phyloP scores from a whole-genome alignment of 768 basidiomycete genomes.

The Agrocybe praecox region DNA sequence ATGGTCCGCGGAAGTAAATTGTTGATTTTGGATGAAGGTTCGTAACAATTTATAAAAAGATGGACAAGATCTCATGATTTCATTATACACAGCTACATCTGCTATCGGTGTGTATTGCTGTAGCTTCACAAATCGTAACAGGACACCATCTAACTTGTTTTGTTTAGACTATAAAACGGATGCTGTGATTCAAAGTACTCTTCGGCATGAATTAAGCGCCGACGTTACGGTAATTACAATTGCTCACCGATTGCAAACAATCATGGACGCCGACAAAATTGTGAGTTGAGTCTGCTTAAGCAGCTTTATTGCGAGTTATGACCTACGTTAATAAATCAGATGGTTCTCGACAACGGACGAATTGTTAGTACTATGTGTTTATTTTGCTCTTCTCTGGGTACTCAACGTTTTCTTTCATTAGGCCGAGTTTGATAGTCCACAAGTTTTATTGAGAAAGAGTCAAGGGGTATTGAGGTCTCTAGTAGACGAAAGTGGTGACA shows the following conservation, averaged over 20 bases:
- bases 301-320: not conserved
- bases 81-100: constrained; percentile 46
- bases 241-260: constrained; percentile 70
- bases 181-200: constrained; percentile 67
- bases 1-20: constrained; percentile 60
- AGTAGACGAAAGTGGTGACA: constrained; percentile 19
- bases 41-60: constrained; percentile 21
- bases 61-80: no score
- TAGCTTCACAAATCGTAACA: no score
- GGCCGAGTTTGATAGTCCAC: constrained; percentile 10
- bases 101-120: constrained; percentile 41
- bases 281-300: constrained; percentile 26
- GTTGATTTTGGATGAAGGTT: constrained; percentile 66
- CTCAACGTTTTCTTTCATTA: not conserved
- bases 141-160: not conserved
- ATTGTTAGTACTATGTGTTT: constrained; percentile 33
- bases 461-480: constrained; percentile 12
- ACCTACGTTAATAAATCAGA: constrained; percentile 28
- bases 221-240: constrained; percentile 67
- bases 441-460: constrained; percentile 9
- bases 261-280: constrained; percentile 67
- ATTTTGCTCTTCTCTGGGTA: constrained; percentile 13
- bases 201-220: constrained; percentile 61
- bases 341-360: constrained; percentile 56
- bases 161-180: constrained; percentile 62